Conservation (phyloP, 2,329 filamentous ascomycete species). For the Fusarium subtropicale region DNA sequence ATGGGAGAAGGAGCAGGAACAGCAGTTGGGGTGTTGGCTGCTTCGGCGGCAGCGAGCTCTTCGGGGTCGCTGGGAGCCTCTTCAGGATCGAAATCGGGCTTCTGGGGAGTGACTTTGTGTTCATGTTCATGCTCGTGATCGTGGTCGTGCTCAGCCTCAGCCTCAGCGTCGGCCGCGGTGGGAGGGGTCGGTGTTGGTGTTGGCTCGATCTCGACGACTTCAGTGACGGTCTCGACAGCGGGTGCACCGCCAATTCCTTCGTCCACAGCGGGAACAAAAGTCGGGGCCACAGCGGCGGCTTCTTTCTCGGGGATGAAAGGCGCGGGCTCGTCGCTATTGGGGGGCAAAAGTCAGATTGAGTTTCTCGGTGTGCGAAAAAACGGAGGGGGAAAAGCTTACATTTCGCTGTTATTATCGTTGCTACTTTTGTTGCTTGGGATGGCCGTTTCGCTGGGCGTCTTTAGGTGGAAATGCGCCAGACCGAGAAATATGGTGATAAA, state of each 20-base stretch:
- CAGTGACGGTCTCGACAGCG: constrained; percentile 2
- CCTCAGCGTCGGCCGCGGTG: background rate
- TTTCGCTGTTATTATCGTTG: constrained; percentile 1
- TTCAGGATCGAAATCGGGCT: constrained; percentile 5
- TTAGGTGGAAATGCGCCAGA: constrained; percentile 28
- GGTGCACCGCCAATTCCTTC: constrained; percentile 10
- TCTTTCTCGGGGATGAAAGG: constrained; percentile 30
- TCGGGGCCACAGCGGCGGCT: constrained; percentile 15
- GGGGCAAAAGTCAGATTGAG: background rate
- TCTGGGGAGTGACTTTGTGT: background rate
- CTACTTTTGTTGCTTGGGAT: background rate
- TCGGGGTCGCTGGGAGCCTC: constrained; percentile 20
- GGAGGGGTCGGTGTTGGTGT: background rate
- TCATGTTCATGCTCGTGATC: background rate
- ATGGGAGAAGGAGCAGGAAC: background rate
- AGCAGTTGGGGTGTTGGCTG: background rate
- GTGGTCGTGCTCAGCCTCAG: background rate
- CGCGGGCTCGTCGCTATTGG: constrained; percentile 15
- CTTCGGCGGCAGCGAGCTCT: constrained; percentile 18
- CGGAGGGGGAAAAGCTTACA: background rate
- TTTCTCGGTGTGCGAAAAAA: background rate
- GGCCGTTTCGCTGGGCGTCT: constrained; percentile 18
- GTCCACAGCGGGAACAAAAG: constrained; percentile 21
- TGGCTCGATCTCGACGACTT: constrained; percentile 4
- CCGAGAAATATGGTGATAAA: constrained; percentile 32